Base-by-base conservation (phyloP, 768 basidiomycete genomes). In the Tulasnella calospora region DNA sequence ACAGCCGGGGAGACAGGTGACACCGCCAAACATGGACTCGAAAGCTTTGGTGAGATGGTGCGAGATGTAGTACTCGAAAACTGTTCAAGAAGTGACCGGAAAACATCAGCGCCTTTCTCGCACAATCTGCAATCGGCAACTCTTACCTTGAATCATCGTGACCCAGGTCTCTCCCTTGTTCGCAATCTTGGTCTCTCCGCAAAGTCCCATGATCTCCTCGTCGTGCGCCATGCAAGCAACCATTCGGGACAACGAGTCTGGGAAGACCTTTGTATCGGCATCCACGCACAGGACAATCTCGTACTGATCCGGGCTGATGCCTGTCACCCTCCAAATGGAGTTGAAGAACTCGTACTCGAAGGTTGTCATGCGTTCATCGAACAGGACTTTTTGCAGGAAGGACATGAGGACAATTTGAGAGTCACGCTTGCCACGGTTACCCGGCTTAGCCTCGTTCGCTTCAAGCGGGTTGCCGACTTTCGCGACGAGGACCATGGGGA, bases 261-360 rank as follows among this genome's bases (percentile, higher is more conserved):
- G 98, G 90, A 99, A 99, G 75, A 98, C 94, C 88, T 98, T 99
- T 80, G 96, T 98, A 86, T 98, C 95, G 75, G 95, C 96, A 87
- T 98, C 95, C 83, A 98, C 95, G 85, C 96, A 98, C 61, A 99
- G 89, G 79, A 95, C 94, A 61, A 96, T 87, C 85, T 99, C 97
- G 84, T 96, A 99, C 78, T 92, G 90, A 86, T 99, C 98, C 8
- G 98, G 97, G 83, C 93, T 93, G 79, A 99, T 91, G 38, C 98
- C 98, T 21, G 96, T 97, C 61, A 90, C 92, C 76, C 97, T 87
- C 98, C 98, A 99, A 27, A 99, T 87, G 75, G 95, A 92, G 85
- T 99, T 99, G 91, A 99, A 99, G 85, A 99, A 98, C 85, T 99
- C 98, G 84, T 99, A 99, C 86, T 99, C 98, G 84, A 99, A 96